Percentiles rank a stretch among this genome's conserved stretches.
Evolutionary conservation across 768 basidiomycete genomes (phyloP).

Genomic region (Tylopilus cervinicoccineus): DNA sequence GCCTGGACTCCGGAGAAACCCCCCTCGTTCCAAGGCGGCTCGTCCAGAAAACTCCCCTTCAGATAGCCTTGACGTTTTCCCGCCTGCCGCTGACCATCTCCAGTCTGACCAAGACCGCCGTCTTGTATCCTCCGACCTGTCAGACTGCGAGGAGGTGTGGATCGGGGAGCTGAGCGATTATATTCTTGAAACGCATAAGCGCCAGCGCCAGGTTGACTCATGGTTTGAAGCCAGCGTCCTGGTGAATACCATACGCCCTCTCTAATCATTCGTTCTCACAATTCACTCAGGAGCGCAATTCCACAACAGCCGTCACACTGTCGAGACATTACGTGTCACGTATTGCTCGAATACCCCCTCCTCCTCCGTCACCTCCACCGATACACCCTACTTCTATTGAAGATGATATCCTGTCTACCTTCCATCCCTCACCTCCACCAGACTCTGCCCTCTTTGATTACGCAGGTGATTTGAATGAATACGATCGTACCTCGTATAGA

Average conservation of each 20-base stretch:
- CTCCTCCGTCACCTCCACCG: conserved; percentile 37
- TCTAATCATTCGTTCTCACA: neutral
- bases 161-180: conserved; percentile 64
- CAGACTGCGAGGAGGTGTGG: conserved; percentile 81
- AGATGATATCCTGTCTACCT: conserved; percentile 34
- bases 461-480: conserved; percentile 22
- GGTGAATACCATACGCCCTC: conserved; percentile 37
- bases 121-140: conserved; percentile 70
- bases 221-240: conserved; percentile 68
- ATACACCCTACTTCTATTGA: conserved; percentile 28
- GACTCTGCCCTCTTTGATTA: conserved; percentile 30
- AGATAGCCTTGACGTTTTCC: conserved; percentile 19
- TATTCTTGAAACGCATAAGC: conserved; percentile 65
- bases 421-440: conserved; percentile 35
- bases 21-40: conserved; percentile 35
- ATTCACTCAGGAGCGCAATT: conserved; percentile 62
- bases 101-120: conserved; percentile 40
- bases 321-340: conserved; percentile 37
- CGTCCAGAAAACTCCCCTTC: conserved; percentile 28
- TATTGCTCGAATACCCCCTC: conserved; percentile 43
- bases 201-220: conserved; percentile 67
- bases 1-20: conserved; percentile 42
- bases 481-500: conserved; percentile 20
- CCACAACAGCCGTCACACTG: conserved; percentile 46
- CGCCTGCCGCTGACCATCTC: conserved; percentile 18